Base-by-base conservation (phyloP, 345 rosid genomes). In the Xanthoceras sorbifolium region DNA sequence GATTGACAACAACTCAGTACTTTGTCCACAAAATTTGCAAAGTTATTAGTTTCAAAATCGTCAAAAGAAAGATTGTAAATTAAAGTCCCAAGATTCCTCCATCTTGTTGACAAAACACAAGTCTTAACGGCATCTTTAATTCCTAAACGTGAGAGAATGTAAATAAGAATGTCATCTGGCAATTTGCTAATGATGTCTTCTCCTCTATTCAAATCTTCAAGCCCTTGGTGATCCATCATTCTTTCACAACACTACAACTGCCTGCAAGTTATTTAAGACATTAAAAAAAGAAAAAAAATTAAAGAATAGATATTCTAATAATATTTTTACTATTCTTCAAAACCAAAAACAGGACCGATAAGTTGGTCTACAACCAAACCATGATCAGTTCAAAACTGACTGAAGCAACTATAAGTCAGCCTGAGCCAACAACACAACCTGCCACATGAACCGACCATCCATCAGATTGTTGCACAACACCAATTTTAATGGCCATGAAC, bases 61-160 rank as follows among this genome's bases (percentile, higher is more conserved):
- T 57, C 54, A 5, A 72, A 32, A 26, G 34, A 38, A 36, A 72
- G 29, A 57, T 7, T 25, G 8, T 64, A 50, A 34, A 4, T 46
- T 3, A 3, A 46, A 46, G 52, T 50, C 69, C 77, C 63, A 18
- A 74, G n/a, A 46, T 26, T 17, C 61, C n/a, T 55, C 82, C 82
- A 79, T 55, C 74, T 46, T 38, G 55, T 42, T 10, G 81, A 79
- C 32, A 74, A 10, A 48, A 48, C 20, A 57, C 59, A n/a, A 11
- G 70, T 74, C 26, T 34, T 29, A 0, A 52, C 65, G 3, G 78
- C 74, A n/a, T 22, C 2, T 36, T 68, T 48, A 18, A 29, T 67
- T 5, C 54, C 46, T 26, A 74, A 40, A 48, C 26, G 50, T 17
- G 78, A 73, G 38, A 79, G 78, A 23, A 74, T 38, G 60, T 74